Conservation (phyloP, 2,329 filamentous ascomycete genomes). For the Aspergillus alliaceus region DNA sequence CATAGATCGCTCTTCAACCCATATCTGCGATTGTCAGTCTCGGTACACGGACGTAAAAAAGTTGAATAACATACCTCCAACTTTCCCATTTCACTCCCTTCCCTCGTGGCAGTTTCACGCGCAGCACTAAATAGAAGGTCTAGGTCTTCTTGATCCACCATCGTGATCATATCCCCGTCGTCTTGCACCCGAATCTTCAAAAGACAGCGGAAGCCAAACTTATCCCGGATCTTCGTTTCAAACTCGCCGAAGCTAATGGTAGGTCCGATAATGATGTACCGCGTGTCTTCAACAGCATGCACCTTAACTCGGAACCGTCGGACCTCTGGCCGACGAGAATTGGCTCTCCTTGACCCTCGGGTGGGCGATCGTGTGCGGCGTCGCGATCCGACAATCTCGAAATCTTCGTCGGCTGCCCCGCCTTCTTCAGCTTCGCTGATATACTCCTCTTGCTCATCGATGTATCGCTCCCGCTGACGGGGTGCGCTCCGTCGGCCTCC, state of each 20-base stretch:
- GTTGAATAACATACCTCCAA: constrained; percentile 94
- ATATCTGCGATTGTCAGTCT: constrained; percentile 37
- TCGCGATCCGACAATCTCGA: constrained; percentile 69
- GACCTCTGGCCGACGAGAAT: constrained; percentile 58
- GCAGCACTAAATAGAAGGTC: constrained; percentile 78
- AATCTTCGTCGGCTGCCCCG: constrained; percentile 73
- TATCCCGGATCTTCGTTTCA: constrained; percentile 75
- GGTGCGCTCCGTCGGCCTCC: constrained; percentile 35
- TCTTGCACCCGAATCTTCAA: constrained; percentile 89
- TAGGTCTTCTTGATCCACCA: constrained; percentile 94
- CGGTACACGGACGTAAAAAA: constrained; percentile 4
- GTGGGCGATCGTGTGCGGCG: constrained; percentile 30
- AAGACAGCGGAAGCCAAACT: constrained; percentile 68
- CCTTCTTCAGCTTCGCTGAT: constrained; percentile 68
- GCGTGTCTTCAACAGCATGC: constrained; percentile 78
- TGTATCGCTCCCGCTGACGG: constrained; percentile 59
- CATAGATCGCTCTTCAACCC: constrained; percentile 39
- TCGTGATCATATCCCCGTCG: constrained; percentile 89
- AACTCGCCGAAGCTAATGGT: constrained; percentile 75
- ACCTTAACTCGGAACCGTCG: constrained; percentile 88
- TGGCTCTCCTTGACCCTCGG: constrained; percentile 27
- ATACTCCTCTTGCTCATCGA: constrained; percentile 77
- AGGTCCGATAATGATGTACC: constrained; percentile 83
- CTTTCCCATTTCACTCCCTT: constrained; percentile 81
- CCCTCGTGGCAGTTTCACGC: constrained; percentile 67